phyloP scores from a whole-genome alignment of 106 monocot genomes.

The Agapanthus africanus region DNA sequence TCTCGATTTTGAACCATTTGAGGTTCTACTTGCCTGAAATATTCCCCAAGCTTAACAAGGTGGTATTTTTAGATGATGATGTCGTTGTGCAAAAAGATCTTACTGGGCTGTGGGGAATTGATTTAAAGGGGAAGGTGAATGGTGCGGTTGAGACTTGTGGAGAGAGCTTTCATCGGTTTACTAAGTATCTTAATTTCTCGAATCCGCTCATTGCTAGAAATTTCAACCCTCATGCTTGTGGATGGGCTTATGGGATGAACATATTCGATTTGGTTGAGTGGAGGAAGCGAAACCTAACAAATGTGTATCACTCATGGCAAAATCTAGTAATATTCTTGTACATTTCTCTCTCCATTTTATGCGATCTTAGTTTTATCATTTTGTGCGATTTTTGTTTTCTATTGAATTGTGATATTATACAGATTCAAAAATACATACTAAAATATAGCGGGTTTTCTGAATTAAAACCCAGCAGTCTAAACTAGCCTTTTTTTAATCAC shows the following conservation, averaged over 20 bases:
- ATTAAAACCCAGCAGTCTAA: too few species aligned
- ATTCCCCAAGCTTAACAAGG: conserved; percentile 65
- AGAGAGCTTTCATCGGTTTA: conserved; percentile 58
- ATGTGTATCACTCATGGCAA: conserved; percentile 73
- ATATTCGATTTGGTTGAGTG: conserved; percentile 73
- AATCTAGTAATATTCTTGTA: conserved; percentile 37
- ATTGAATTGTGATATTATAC: too few species aligned
- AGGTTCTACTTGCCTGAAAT: conserved; percentile 76
- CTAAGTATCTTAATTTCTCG: conserved; percentile 73
- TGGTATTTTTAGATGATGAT: conserved; percentile 80
- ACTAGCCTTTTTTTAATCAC: too few species aligned
- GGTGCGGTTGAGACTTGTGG: conserved; percentile 82
- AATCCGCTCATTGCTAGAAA: conserved; percentile 60
- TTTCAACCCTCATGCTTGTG: conserved; percentile 70
- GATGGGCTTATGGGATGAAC: conserved; percentile 90
- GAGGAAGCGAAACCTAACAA: conserved; percentile 62
- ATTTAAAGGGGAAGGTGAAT: conserved; percentile 70
- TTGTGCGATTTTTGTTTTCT: too few species aligned
- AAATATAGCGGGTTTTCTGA: too few species aligned
- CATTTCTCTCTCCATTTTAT: too few species aligned
- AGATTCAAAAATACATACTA: too few species aligned
- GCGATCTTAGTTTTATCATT: too few species aligned
- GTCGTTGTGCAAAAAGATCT: conserved; percentile 72
- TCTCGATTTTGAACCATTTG: conserved; percentile 67
- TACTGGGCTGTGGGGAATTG: conserved; percentile 45